These are phyloP conservation scores for Fraxinus dipetala DNA, from an alignment of 305 asterid genomes.

Conservation along the genomic window DNA sequence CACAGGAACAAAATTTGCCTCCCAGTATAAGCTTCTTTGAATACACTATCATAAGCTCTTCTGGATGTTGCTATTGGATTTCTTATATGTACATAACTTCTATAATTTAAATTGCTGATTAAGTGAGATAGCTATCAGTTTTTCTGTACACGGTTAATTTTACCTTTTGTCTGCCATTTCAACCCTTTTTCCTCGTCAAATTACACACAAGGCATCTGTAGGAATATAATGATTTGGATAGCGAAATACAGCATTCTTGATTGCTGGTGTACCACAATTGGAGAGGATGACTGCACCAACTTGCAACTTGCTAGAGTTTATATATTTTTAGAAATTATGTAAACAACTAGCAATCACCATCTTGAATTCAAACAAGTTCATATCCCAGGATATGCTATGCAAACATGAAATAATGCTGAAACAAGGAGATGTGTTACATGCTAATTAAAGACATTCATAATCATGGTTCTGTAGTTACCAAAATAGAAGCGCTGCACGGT, in stretches of 20 bases:
- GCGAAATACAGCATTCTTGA: background rate
- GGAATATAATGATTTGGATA: background rate
- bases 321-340: background rate
- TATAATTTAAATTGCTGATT: background rate
- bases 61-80: background rate
- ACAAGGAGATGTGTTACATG: background rate
- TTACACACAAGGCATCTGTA: background rate
- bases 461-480: background rate
- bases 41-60: background rate
- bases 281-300: background rate
- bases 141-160: background rate
- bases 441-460: background rate
- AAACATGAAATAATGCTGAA: background rate
- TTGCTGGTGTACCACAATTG: background rate
- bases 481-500: background rate
- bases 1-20: background rate
- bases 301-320: background rate
- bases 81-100: background rate
- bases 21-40: background rate
- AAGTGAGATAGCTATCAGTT: background rate
- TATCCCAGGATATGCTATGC: background rate
- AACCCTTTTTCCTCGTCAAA: background rate
- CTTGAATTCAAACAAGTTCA: background rate
- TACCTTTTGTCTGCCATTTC: background rate
- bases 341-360: background rate